Base-by-base conservation (phyloP, 768 basidiomycete genomes). In the Pleurotus eryngii region DNA sequence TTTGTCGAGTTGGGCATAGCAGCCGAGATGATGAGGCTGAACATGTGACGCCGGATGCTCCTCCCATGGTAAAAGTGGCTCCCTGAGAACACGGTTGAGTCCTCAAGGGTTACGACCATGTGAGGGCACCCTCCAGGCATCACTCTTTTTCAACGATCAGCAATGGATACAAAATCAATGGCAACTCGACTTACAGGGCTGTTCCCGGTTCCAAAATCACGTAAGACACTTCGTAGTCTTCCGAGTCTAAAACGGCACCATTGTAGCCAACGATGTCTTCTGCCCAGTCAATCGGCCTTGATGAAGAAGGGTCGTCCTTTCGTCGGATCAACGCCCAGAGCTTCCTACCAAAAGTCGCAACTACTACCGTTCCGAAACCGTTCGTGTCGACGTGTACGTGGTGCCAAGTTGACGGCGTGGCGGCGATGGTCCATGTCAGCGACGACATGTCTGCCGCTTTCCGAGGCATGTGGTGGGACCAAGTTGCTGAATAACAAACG, bases 161-260 rank as follows among this genome's bases (percentile, higher is more conserved):
- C 15, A n/a, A 53, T 8, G 20, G 18, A 18, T 53, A 39, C 8
- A 22, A 20, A 24, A 39, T 39, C 35, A 39, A 24, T 2, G 11
- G 27, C 15, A 18, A 49, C 35, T 27, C 1, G 8, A 53, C 39
- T 39, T 26, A 53, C 51, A 53, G 38, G 15, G 39, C 39, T 2
- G 17, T 39, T 11, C 51, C 51, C 15, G 39, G 51, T 24, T 53
- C 51, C 51, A 53, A 53, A 20, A 53, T 42, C 18, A 24, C 38
- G 22, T 53, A 53, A 7, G n/a, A 14, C 15, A 53, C 49, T 12
- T 15, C 18, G 1, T 39, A 53, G 12, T 53, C 24, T 15, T n/a
- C 18, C 3, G 51, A 40, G 15, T 39, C 18, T 39, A 53, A 15
- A 6, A 53, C 35, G 15, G 49, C 15, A 1, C 42, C n/a, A 26